Base-by-base conservation (phyloP, 192 early-diverging fungal genomes). In the Allomyces macrogynus region DNA sequence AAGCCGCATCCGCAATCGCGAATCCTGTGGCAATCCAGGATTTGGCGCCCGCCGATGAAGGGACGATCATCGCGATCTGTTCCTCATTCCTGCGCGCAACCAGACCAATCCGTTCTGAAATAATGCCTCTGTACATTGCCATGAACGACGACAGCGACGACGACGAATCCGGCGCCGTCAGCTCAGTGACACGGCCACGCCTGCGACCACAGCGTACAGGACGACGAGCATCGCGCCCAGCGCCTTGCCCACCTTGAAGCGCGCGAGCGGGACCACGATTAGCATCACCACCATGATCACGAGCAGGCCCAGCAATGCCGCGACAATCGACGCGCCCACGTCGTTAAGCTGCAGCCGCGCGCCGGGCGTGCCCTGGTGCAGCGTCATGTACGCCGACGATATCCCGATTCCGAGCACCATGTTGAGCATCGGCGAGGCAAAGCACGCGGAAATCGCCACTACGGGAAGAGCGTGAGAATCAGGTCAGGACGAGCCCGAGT, bases 381-480 rank as follows among this genome's bases (percentile, higher is more conserved):
- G 49, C 49, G 49, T 20, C 49, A 57, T 14, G 12, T 20, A n/a
- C 16, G 20, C 12, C 49, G 20, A 14, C 16, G 49, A 57, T 4
- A 14, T n/a, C 12, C 49, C 49, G 16, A 57, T n/a, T 4, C 49
- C 49, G 3, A 23, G 26, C 32, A 44, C 49, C 24, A 63, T 20
- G 49, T 42, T 93, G 27, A 97, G 72, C 81, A 97, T 85, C 20
- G 95, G 95, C 16, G 87, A 81, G 24, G 92, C 92, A 75, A 90
- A 95, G 64, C 92, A 95, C 0, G 95, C 95, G 24, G 87, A 87
- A 57, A 97, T 81, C 1, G 93, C 95, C 92, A 97, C 32, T 40
- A 40, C 7, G 7, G 32, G 32, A 8, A 40, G 32, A 3, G 32
- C 7, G 32, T 40, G 32, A 40, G 32, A 0, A 7, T 40, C n/a